These are phyloP conservation scores for Rhynchospora breviuscula DNA, from an alignment of 176 grass and related monocot genomes.

Conservation along the genomic window DNA sequence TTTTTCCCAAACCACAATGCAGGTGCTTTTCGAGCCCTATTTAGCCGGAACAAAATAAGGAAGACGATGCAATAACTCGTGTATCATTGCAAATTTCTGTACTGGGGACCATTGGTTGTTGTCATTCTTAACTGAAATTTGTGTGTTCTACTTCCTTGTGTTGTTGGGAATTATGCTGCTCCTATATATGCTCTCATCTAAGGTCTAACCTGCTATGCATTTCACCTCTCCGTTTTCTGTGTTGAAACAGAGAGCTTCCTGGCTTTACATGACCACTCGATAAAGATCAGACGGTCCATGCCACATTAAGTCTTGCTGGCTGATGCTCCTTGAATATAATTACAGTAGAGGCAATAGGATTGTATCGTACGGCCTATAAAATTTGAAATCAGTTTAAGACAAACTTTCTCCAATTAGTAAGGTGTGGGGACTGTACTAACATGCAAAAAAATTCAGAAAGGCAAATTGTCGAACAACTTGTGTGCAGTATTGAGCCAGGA, in stretches of 20 bases:
- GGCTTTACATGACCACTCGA: background rate
- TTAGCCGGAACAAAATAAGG: conserved; percentile 7
- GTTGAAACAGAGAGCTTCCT: background rate
- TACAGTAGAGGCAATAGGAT: background rate
- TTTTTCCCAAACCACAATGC: background rate
- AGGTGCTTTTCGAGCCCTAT: background rate
- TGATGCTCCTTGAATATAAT: background rate
- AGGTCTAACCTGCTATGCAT: background rate
- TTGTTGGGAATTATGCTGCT: background rate
- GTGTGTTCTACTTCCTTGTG: background rate
- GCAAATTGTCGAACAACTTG: background rate
- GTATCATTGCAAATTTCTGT: background rate
- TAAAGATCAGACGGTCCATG: background rate
- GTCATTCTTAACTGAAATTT: background rate
- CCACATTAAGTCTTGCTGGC: background rate
- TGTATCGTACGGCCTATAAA: background rate
- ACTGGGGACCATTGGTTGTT: background rate
- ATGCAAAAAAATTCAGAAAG: background rate
- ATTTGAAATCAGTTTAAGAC: background rate
- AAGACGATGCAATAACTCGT: conserved; percentile 1
- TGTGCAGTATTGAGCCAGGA: background rate
- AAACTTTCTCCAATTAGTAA: background rate
- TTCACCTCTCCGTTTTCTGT: background rate
- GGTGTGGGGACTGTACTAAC: conserved; percentile 1
- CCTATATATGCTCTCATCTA: background rate